These are phyloP conservation scores for Boletellus ananas DNA, from an alignment of 768 basidiomycete genomes.

Conservation along the genomic window DNA sequence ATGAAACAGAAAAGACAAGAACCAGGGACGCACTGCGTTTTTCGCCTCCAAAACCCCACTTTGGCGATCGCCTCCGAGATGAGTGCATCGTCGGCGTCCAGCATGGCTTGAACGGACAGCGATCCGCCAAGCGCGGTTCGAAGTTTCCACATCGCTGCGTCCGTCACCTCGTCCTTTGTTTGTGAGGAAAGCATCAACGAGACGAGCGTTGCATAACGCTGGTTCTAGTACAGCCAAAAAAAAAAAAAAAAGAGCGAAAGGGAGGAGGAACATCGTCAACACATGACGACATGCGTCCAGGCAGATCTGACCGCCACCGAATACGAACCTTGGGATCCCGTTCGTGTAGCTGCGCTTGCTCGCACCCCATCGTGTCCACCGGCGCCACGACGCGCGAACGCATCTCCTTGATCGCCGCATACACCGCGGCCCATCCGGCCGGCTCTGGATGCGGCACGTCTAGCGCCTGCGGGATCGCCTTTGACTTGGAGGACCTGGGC, in stretches of 20 bases:
- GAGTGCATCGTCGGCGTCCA: constrained; percentile 55
- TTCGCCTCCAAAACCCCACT: constrained; percentile 91
- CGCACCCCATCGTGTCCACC: constrained; percentile 91
- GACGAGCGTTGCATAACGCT: constrained; percentile 80
- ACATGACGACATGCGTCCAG: not conserved
- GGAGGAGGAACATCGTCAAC: not conserved
- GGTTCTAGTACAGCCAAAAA: constrained; percentile 46
- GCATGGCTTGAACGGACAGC: constrained; percentile 68
- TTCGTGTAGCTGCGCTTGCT: constrained; percentile 62
- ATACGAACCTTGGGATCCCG: constrained; percentile 47
- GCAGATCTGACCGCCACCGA: not conserved
- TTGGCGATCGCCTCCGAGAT: constrained; percentile 78
- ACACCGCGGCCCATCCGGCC: constrained; percentile 61
- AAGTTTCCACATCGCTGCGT: constrained; percentile 72
- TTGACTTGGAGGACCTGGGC: constrained; percentile 44
- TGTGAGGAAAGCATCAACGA: constrained; percentile 95
- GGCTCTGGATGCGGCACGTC: constrained; percentile 66
- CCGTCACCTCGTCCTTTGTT: constrained; percentile 89
- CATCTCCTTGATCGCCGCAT: constrained; percentile 74
- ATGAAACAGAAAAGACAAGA: not conserved
- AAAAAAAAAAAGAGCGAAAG: too few relatives aligned
- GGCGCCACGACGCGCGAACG: constrained; percentile 69
- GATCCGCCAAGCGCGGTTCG: constrained; percentile 72
- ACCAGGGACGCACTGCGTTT: constrained; percentile 59
- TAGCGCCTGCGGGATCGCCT: constrained; percentile 51